These are phyloP conservation scores for Neurospora africana DNA, from an alignment of 495 filamentous ascomycete species.

Conservation along the genomic window DNA sequence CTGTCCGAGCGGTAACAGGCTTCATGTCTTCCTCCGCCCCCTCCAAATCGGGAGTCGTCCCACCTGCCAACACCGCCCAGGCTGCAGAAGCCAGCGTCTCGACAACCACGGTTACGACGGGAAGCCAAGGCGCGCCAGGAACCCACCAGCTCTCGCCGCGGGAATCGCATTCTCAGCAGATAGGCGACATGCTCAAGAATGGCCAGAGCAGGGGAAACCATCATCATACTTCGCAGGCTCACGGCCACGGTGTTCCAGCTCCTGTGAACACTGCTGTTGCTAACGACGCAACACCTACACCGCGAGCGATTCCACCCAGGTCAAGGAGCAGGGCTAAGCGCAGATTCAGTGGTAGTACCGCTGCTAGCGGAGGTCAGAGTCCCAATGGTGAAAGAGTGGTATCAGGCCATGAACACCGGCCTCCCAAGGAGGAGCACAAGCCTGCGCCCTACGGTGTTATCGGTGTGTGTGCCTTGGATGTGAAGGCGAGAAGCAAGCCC, in stretches of 20 bases:
- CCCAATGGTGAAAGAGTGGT: constrained; percentile 45
- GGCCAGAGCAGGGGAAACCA: constrained; percentile 4
- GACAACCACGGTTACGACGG: constrained; percentile 44
- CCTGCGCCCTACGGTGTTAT: constrained; percentile 50
- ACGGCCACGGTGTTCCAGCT: not conserved
- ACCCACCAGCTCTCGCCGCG: constrained; percentile 34
- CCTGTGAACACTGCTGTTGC: constrained; percentile 3
- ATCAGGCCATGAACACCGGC: constrained; percentile 16
- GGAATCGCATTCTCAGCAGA: constrained; percentile 25
- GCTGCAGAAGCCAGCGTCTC: constrained; percentile 41
- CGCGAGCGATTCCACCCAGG: constrained; percentile 38
- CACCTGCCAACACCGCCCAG: constrained; percentile 25
- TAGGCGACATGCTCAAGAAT: constrained; percentile 24
- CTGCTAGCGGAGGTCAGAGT: constrained; percentile 56
- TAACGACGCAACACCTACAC: constrained; percentile 5
- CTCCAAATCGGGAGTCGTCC: constrained; percentile 8
- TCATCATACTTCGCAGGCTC: not conserved
- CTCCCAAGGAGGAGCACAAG: constrained; percentile 41
- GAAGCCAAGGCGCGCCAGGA: constrained; percentile 25
- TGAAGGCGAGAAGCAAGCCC: constrained; percentile 93
- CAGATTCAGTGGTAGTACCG: constrained; percentile 67
- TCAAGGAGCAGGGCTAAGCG: constrained; percentile 66
- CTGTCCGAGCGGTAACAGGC: constrained; percentile 23
- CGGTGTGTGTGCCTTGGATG: constrained; percentile 89
- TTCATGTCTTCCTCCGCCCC: constrained; percentile 25